These are phyloP conservation scores for Brassica hybrid DNA, from an alignment of 441 rosid genomes.

Conservation along the genomic window DNA sequence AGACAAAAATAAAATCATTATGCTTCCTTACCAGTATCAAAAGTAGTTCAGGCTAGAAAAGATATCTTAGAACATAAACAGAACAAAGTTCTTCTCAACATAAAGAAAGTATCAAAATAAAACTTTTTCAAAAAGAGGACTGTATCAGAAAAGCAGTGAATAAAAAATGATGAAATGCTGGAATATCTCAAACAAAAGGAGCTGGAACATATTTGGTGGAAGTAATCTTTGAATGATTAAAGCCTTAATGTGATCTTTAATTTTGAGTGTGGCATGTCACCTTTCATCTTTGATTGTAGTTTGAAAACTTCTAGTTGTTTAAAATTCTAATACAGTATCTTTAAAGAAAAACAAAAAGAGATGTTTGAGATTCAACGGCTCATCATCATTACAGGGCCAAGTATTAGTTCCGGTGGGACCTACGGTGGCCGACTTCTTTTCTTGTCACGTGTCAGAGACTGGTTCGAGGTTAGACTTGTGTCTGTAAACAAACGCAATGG, in stretches of 20 bases:
- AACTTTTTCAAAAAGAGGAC: neutral
- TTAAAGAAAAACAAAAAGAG: slow-evolving; percentile 30
- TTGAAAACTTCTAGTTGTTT: slow-evolving; percentile 37
- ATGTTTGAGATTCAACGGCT: slow-evolving; percentile 35
- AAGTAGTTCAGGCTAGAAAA: slow-evolving; percentile 11
- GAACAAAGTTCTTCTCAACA: slow-evolving; percentile 29
- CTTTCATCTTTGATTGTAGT: slow-evolving; percentile 28
- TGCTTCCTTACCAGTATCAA: slow-evolving; percentile 14
- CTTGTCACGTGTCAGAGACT: slow-evolving; percentile 4
- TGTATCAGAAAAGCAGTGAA: slow-evolving; percentile 9
- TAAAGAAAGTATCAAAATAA: neutral
- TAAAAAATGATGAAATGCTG: slow-evolving; percentile 37
- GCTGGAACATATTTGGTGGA: slow-evolving; percentile 35
- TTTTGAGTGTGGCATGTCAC: slow-evolving; percentile 38
- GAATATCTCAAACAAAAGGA: slow-evolving; percentile 40
- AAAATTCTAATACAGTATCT: slow-evolving; percentile 1
- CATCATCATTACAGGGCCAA: slow-evolving; percentile 37
- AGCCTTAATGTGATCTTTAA: slow-evolving; percentile 18
- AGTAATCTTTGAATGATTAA: slow-evolving; percentile 40
- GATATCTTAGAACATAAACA: slow-evolving; percentile 26
- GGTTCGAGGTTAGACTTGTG: slow-evolving; percentile 26
- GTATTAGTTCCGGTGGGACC: slow-evolving; percentile 40
- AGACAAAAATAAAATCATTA: slow-evolving; percentile 30
- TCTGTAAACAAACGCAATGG: slow-evolving; percentile 10
- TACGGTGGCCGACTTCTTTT: slow-evolving; percentile 39